Conservation (phyloP, 2,329 filamentous ascomycete species). For the Hymenoscyphus occultus region DNA sequence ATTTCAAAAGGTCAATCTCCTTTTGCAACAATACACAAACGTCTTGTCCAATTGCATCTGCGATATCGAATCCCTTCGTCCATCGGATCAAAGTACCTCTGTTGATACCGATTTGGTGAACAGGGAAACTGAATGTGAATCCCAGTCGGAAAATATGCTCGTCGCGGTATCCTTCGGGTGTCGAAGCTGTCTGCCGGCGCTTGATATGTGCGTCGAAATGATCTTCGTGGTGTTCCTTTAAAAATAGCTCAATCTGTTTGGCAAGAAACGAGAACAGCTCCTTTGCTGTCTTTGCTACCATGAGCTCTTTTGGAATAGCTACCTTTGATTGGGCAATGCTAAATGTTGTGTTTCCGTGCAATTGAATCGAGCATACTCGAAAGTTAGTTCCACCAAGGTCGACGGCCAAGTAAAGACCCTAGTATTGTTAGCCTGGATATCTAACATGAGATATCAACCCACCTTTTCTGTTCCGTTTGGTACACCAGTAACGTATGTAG, state of each 20-base stretch:
- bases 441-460: conserved; percentile 23
- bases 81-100: conserved; percentile 91
- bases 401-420: conserved; percentile 91
- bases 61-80: conserved; percentile 98
- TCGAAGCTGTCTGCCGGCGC: conserved; percentile 59
- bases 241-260: conserved; percentile 85
- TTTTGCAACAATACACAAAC: conserved; percentile 85
- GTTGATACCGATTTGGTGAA: conserved; percentile 92
- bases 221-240: conserved; percentile 82
- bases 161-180: conserved; percentile 58
- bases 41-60: conserved; percentile 91
- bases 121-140: conserved; percentile 99
- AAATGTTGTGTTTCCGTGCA: conserved; percentile 94
- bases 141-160: conserved; percentile 87
- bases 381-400: conserved; percentile 99
- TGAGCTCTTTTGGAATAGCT: conserved; percentile 82
- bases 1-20: conserved; percentile 80
- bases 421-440: conserved; percentile 13
- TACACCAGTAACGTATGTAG: conserved; percentile 92
- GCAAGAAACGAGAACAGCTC: conserved; percentile 92
- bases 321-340: conserved; percentile 91
- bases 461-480: conserved; percentile 98
- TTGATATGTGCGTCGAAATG: conserved; percentile 72
- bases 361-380: conserved; percentile 89
- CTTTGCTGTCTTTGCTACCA: conserved; percentile 81